Conservation (phyloP, 164 flowering plant species). For the Cinnamomum micranthum region DNA sequence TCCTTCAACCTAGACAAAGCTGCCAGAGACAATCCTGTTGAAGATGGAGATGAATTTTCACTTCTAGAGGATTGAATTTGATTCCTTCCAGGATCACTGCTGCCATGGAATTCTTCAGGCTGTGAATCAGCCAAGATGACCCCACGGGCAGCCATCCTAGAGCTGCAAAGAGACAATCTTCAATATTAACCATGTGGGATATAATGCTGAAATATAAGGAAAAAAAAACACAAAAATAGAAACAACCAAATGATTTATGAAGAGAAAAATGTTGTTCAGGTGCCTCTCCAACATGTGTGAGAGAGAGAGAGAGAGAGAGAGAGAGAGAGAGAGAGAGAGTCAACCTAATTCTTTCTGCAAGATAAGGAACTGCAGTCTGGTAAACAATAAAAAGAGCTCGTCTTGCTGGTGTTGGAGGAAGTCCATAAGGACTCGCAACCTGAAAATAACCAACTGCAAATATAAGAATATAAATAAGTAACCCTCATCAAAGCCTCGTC, state of each 20-base stretch:
- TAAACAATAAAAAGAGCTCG: constrained; percentile 86
- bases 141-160: constrained; percentile 81
- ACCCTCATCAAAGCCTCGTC: not conserved
- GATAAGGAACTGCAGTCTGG: constrained; percentile 90
- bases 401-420: constrained; percentile 94
- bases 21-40: constrained; percentile 31
- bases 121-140: constrained; percentile 59
- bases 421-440: constrained; percentile 78
- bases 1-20: constrained; percentile 49
- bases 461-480: not conserved
- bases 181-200: not conserved
- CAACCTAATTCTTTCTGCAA: constrained; percentile 95
- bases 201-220: not conserved
- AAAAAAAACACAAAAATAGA: not conserved
- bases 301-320: not conserved
- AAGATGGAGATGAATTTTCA: constrained; percentile 37
- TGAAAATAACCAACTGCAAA: constrained; percentile 23
- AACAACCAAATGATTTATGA: not conserved
- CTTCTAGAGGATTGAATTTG: constrained; percentile 30
- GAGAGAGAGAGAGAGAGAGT: not conserved
- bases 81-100: constrained; percentile 21
- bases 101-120: constrained; percentile 42
- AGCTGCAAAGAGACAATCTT: constrained; percentile 39
- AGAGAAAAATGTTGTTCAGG: not conserved
- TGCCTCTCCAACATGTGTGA: not conserved